Base-by-base conservation (phyloP, 805 yeast genomes). In the Candida sonorensis region DNA sequence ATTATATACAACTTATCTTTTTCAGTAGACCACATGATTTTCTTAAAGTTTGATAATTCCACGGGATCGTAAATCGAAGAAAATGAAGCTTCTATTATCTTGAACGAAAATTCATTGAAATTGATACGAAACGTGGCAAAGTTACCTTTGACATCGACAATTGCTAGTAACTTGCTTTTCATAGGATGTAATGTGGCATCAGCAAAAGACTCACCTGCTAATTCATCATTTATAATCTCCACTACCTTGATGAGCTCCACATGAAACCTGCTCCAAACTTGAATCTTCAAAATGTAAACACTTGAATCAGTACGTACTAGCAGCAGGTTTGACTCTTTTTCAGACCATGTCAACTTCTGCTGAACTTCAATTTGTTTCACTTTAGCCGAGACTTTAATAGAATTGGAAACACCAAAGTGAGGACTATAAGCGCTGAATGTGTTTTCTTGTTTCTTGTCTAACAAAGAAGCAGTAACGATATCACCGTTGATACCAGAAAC, bases 11-110 rank as follows among this genome's bases (percentile, higher is more conserved):
- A 17, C 34, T 52, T 36, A 15, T 55, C 34, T 27, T 40, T 32
- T 13, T 51, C 41, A 2, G 51, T 41, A 0, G 69, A 51, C 79
- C 81, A 76, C 3, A 50, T 38, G 1, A 76, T 53, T 36, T 61
- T 61, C 38, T 69, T 76, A 66, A 79, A 77, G 20, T 61, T 59
- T 0, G 85, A 77, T 2, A 77, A 41, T 33, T 76, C 83, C 2
- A 56, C 57, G 0, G 69, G 62, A 38, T 73, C 74, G 30, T 58
- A 49, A 9, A 64, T 50, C 7, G 61, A 41, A 5, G 29, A 27
- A 23, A 17, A 29, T 7, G 33, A 27, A n/a, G 40, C 28, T 8
- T 32, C 25, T 1, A 37, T 8, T 12, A 34, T 29, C 7, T 16
- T 26, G 26, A 37, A 3, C 10, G 12, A 6, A 12, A 11, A 12